Conservation (phyloP, 176 grass and related monocot genomes). For the Saccharum spontaneum region DNA sequence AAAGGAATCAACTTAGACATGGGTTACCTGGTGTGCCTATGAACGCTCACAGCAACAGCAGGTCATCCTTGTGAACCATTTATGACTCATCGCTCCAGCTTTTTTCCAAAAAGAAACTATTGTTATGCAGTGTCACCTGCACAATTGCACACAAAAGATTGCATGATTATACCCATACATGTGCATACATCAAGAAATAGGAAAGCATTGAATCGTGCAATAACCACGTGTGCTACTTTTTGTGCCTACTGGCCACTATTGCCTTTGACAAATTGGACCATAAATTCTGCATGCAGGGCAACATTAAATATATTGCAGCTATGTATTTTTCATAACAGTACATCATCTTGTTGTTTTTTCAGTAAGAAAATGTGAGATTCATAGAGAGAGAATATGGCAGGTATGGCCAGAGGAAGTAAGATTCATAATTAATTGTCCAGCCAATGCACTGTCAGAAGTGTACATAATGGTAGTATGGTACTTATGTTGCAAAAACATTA, state of each 20-base stretch:
- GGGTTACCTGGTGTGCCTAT: constrained; percentile 4
- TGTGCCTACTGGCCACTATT: neutral
- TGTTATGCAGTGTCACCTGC: neutral
- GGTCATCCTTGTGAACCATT: neutral
- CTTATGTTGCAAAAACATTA: neutral
- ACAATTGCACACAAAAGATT: neutral
- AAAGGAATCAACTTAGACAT: neutral
- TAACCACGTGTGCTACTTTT: neutral
- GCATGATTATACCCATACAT: neutral
- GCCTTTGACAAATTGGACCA: neutral
- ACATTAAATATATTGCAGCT: neutral
- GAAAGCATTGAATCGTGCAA: neutral
- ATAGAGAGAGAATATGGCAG: neutral
- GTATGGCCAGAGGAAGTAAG: neutral
- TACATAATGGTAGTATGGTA: neutral
- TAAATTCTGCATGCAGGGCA: neutral
- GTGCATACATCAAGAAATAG: neutral
- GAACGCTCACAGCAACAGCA: neutral
- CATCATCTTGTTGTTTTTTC: neutral
- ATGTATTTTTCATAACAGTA: neutral
- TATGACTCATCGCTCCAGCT: neutral
- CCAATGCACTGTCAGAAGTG: neutral
- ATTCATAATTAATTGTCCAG: neutral
- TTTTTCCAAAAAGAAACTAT: neutral
- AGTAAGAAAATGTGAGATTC: neutral